phyloP scores from a whole-genome alignment of 129 eudicot genomes.

The Rutidosis leptorrhynchoides region DNA sequence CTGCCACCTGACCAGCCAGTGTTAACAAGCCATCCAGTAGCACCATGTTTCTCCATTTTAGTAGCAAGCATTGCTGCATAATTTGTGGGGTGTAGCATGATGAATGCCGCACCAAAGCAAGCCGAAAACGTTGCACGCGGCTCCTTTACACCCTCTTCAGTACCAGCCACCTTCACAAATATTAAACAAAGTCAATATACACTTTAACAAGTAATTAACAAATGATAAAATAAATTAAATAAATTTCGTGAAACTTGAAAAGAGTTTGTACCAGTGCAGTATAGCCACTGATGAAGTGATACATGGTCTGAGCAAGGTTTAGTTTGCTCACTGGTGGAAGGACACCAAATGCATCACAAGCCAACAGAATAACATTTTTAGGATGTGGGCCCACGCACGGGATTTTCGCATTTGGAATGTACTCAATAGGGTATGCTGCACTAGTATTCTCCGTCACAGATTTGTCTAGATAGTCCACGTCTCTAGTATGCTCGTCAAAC shows the following conservation, averaged over 20 bases:
- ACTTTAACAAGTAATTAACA: too few relatives aligned
- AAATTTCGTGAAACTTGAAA: neutral
- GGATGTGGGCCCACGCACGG: slow-evolving; percentile 97
- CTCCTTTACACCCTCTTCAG: slow-evolving; percentile 94
- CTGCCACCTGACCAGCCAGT: slow-evolving; percentile 99
- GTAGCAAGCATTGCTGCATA: slow-evolving; percentile 91
- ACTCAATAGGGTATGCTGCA: slow-evolving; percentile 95
- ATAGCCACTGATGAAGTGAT: slow-evolving; percentile 97
- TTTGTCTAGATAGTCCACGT: slow-evolving; percentile 73
- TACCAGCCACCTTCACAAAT: slow-evolving; percentile 74
- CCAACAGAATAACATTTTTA: slow-evolving; percentile 85
- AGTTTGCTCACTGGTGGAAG: slow-evolving; percentile 98
- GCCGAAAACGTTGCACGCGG: slow-evolving; percentile 96
- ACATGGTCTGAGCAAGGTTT: slow-evolving; percentile 92
- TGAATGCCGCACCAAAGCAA: slow-evolving; percentile 95
- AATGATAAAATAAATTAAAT: neutral
- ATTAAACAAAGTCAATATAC: neutral
- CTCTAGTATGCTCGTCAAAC: slow-evolving; percentile 82
- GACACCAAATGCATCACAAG: slow-evolving; percentile 96
- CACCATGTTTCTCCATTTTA: slow-evolving; percentile 93
- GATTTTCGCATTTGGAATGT: slow-evolving; percentile 84
- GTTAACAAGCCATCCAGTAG: slow-evolving; percentile 97
- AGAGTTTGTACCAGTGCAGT: slow-evolving; percentile 67
- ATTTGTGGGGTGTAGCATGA: slow-evolving; percentile 92
- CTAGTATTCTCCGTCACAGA: slow-evolving; percentile 96